Evolutionary conservation across 257 asterid species (phyloP), one percentile per base, ranked within the genome.

Genomic region (Ajuga chamaepitys): DNA sequence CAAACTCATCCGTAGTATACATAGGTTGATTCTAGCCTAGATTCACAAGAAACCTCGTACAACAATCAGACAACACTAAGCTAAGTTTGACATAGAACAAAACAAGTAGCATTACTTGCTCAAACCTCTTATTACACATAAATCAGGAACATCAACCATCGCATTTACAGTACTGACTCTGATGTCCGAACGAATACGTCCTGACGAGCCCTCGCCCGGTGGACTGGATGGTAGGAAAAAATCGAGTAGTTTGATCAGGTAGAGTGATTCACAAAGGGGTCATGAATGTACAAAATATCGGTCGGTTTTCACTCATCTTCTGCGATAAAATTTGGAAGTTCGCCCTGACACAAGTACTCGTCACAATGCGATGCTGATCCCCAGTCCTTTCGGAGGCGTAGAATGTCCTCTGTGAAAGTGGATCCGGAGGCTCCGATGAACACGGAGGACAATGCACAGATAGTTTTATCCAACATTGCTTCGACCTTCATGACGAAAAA

Each of bases 381-480:
- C 99, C 99, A 94, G 66, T 62, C 99, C 74, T 80, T 88, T 40
- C 99, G 81, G n/a, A 94, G 87, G 61, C 99, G 83, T 69, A 88
- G 70, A 37, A 94, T 94, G 56, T 94, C 99, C 47, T 94, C 97
- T 0, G 99, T 94, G 84, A 94, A 94, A 14, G 99, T 94, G 68
- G 99, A 94, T 26, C 99, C 96, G 9, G 86, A 81, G 11, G 97
- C 71, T 45, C 99, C 99, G 62, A 94, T 82, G 71, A 94, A 94
- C 48, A 86, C 96, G 1, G 84, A 74, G 7, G 99, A 90, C 71
- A 94, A 70, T 48, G 99, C 96, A 75, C 97, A 90, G 6, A 94
- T 88, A 21, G 95, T 86, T 76, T 94, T 94, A 78, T 94, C 99
- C 83, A 94, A 80, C 99, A 94, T 94, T 32, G 97, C 97, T 66